Conservation (phyloP, 768 basidiomycete genomes). For the Hemileccinum rubropunctum region DNA sequence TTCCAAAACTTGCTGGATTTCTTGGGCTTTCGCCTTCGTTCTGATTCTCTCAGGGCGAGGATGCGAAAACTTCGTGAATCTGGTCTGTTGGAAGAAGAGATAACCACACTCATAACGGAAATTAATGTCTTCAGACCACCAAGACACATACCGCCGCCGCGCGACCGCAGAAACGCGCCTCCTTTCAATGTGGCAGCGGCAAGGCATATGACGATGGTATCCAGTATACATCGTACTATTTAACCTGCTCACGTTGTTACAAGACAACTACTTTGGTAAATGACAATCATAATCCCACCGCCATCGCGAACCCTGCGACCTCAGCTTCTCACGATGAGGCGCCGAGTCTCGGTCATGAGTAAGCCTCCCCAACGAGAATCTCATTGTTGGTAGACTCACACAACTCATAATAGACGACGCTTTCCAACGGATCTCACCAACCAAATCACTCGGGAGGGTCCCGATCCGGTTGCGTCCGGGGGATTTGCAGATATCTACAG, state of each 20-base stretch:
- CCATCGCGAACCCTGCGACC: too few species aligned
- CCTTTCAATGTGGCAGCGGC: too few species aligned
- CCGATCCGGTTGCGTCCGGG: not conserved
- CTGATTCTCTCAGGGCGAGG: constrained; percentile 19
- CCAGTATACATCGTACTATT: too few species aligned
- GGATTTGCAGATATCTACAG: constrained; percentile 1
- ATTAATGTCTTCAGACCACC: constrained; percentile 12
- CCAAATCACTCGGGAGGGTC: not conserved
- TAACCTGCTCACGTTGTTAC: too few species aligned
- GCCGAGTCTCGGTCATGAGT: not conserved
- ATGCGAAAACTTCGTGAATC: constrained; percentile 25
- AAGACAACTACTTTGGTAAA: too few species aligned
- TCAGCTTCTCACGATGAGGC: too few species aligned
- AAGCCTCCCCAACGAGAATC: not conserved
- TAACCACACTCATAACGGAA: constrained; percentile 13
- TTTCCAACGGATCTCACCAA: not conserved
- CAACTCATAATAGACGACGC: not conserved
- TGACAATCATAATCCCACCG: too few species aligned
- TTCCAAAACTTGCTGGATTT: constrained; percentile 23
- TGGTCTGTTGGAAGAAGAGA: constrained; percentile 22
- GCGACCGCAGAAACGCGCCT: constrained; percentile 1
- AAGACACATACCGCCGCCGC: not conserved
- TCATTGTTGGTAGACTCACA: not conserved
- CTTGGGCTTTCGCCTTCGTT: constrained; percentile 19
- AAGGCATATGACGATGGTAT: too few species aligned